A percentile compares a stretch with the other conserved stretches of the same genome.
Conservation (phyloP, 2,329 filamentous ascomycete genomes). For the Fusarium torulosum region DNA sequence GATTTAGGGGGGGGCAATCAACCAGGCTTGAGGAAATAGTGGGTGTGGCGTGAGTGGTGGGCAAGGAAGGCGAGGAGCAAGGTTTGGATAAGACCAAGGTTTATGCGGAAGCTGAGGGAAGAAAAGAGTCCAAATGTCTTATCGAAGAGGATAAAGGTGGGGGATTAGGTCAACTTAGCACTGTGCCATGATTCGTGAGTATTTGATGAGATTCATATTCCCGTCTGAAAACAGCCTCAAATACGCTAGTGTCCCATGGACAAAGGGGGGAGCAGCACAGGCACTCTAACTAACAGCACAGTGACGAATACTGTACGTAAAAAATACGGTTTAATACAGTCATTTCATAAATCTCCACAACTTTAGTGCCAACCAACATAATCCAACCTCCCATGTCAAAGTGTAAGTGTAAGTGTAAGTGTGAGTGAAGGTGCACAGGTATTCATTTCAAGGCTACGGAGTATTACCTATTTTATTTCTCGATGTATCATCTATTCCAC, state of each 20-base stretch:
- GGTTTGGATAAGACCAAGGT: slow-evolving; percentile 40
- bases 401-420: background rate
- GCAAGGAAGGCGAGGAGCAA: slow-evolving; percentile 30
- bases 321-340: background rate
- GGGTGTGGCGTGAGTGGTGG: slow-evolving; percentile 30
- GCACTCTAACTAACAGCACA: slow-evolving; percentile 9
- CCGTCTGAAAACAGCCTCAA: slow-evolving; percentile 17
- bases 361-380: background rate
- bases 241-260: slow-evolving; percentile 27
- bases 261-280: slow-evolving; percentile 12
- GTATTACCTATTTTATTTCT: background rate
- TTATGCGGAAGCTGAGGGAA: slow-evolving; percentile 15
- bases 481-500: background rate
- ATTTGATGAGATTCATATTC: slow-evolving; percentile 29
- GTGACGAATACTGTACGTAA: slow-evolving; percentile 4
- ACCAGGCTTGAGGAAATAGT: slow-evolving; percentile 34
- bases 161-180: slow-evolving; percentile 20
- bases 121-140: slow-evolving; percentile 34
- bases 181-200: slow-evolving; percentile 38
- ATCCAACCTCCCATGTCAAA: background rate
- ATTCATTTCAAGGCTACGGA: too few species aligned
- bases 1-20: slow-evolving; percentile 32
- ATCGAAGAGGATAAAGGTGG: slow-evolving; percentile 5
- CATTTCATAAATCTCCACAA: slow-evolving; percentile 7
- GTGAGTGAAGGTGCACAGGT: background rate